Evolutionary conservation across 2,329 filamentous ascomycete species (phyloP).

Genomic region (Scytalidium sp.): DNA sequence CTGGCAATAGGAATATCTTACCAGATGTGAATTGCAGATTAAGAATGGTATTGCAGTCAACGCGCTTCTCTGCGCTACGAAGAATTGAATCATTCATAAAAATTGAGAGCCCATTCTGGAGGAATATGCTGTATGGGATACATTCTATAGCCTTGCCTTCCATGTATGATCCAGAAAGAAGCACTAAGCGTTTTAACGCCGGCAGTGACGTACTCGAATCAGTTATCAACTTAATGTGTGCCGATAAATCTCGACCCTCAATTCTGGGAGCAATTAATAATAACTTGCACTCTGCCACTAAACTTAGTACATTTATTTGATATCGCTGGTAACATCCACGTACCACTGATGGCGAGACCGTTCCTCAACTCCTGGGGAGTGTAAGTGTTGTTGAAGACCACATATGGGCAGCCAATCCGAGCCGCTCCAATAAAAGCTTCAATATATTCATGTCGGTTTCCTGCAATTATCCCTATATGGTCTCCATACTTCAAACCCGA

Average conservation of each 20-base stretch:
- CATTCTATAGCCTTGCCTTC: neutral
- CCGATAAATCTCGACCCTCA: conserved; percentile 13
- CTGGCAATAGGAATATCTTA: neutral
- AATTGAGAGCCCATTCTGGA: neutral
- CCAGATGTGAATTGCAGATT: conserved; percentile 70
- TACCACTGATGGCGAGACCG: conserved; percentile 7
- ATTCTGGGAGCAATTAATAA: conserved; percentile 23
- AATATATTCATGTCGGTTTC: conserved; percentile 25
- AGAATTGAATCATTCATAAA: neutral
- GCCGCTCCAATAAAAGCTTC: conserved; percentile 17
- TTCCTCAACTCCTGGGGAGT: conserved; percentile 70
- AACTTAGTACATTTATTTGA: conserved; percentile 17
- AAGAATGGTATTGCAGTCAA: conserved; percentile 57
- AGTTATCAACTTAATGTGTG: conserved; percentile 14
- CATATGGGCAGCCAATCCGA: conserved; percentile 61
- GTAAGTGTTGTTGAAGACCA: conserved; percentile 82
- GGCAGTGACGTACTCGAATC: no score
- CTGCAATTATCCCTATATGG: conserved; percentile 17
- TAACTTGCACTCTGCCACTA: conserved; percentile 20
- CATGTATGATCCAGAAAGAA: no score
- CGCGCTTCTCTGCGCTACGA: neutral
- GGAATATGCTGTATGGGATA: neutral
- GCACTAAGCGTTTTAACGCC: no score
- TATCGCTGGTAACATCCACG: conserved; percentile 5
- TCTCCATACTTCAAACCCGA: conserved; percentile 13